A percentile compares a stretch with the other conserved stretches of the same genome.
Conservation (phyloP, 805 yeast genomes). For the Wickerhamiella alocasiicola region DNA sequence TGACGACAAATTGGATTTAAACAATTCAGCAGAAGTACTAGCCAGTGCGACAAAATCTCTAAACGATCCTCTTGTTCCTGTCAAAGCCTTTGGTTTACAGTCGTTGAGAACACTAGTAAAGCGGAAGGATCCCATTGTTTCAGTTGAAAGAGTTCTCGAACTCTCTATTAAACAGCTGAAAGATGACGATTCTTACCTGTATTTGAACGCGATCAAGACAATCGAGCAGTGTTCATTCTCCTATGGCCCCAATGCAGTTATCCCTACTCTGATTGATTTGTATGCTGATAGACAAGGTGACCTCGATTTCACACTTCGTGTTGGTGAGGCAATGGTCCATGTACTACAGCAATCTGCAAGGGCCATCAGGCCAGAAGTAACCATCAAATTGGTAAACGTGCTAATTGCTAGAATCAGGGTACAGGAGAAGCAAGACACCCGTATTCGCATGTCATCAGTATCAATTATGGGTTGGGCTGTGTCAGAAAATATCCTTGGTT, state of each 20-base stretch:
- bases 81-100: conserved; percentile 74
- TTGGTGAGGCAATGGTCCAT: conserved; percentile 70
- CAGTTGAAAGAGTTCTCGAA: conserved; percentile 41
- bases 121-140: conserved; percentile 38
- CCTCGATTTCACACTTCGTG: conserved; percentile 57
- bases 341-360: conserved; percentile 40
- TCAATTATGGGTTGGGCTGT: conserved; percentile 68
- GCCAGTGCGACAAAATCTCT: conserved; percentile 53
- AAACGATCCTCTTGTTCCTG: conserved; percentile 69
- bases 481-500: conserved; percentile 43
- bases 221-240: conserved; percentile 45
- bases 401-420: conserved; percentile 14
- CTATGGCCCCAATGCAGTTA: conserved; percentile 29
- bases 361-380: conserved; percentile 33
- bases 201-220: conserved; percentile 72
- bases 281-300: conserved; percentile 25
- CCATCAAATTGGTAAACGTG: conserved; percentile 30
- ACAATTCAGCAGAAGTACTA: conserved; percentile 23
- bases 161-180: conserved; percentile 52
- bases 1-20: conserved; percentile 16
- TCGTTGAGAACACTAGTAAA: conserved; percentile 45
- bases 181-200: conserved; percentile 79
- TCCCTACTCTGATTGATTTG: conserved; percentile 32
- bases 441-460: conserved; percentile 74
- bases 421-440: conserved; percentile 33